Evolutionary conservation across 1,139 yeast genomes (phyloP).

Genomic region (Nematodospora anomalae): DNA sequence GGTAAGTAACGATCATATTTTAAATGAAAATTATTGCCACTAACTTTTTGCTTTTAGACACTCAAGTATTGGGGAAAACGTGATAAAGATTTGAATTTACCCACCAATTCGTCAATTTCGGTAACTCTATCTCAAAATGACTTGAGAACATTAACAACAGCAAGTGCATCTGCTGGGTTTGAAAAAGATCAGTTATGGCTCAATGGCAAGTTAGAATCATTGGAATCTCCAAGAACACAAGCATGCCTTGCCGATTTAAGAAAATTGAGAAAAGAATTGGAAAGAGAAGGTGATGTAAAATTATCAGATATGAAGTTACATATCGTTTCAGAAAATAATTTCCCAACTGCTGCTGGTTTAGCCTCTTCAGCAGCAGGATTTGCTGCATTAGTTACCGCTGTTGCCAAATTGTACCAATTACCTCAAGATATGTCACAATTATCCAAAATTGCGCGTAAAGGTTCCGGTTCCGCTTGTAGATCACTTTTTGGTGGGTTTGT

Average conservation of each 20-base stretch:
- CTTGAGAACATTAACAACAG: conserved; percentile 87
- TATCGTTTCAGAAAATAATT: conserved; percentile 91
- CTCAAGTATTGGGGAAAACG: conserved; percentile 98
- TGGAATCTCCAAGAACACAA: conserved; percentile 68
- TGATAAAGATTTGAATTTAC: conserved; percentile 80
- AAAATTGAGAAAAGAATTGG: conserved; percentile 57
- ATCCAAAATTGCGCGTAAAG: conserved; percentile 93
- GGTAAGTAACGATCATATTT: conserved; percentile 40
- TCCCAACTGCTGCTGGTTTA: conserved; percentile 98
- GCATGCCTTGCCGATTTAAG: conserved; percentile 82
- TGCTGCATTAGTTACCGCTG: conserved; percentile 89
- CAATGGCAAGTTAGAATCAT: conserved; percentile 71
- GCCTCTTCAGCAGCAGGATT: conserved; percentile 99
- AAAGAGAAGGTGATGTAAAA: conserved; percentile 49
- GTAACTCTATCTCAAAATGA: conserved; percentile 91
- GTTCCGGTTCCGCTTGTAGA: conserved; percentile 97
- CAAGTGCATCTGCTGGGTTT: conserved; percentile 62
- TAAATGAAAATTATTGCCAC: conserved; percentile 13
- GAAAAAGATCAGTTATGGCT: conserved; percentile 73
- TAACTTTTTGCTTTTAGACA: conserved; percentile 55
- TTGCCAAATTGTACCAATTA: conserved; percentile 77
- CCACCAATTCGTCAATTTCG: conserved; percentile 93
- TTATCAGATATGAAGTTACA: conserved; percentile 68
- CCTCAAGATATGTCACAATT: conserved; percentile 82
- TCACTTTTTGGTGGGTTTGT: conserved; percentile 96